phyloP scores from a whole-genome alignment of 75 land plant species.

The Picea sitchensis region DNA sequence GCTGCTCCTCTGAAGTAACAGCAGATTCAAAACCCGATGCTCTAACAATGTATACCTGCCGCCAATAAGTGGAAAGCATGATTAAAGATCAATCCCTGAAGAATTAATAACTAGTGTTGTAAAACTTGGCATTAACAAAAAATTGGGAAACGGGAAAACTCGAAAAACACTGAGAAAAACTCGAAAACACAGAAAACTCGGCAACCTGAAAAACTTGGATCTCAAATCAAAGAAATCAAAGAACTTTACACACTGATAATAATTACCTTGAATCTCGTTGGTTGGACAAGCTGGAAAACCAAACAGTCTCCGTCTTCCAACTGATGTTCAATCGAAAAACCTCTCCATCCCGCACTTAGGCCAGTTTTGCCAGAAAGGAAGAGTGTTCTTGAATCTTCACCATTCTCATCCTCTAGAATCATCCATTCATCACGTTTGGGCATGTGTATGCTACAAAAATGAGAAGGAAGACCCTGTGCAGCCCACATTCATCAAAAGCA shows the following conservation, averaged over 20 bases:
- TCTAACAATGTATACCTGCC: slow-evolving; percentile 4
- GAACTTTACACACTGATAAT: neutral
- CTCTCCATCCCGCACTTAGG: slow-evolving; percentile 66
- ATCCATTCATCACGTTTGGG: slow-evolving; percentile 35
- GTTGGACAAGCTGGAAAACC: slow-evolving; percentile 33
- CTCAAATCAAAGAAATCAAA: neutral
- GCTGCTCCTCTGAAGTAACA: neutral
- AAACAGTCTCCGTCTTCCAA: slow-evolving; percentile 53
- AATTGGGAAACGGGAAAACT: neutral
- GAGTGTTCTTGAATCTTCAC: slow-evolving; percentile 33
- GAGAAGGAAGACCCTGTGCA: slow-evolving; percentile 41
- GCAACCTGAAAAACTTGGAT: too few species aligned
- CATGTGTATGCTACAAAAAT: slow-evolving; percentile 27
- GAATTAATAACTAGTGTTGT: too few species aligned
- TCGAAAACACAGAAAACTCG: neutral
- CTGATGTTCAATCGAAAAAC: slow-evolving; percentile 43
- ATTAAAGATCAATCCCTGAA: neutral
- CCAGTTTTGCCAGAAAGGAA: slow-evolving; percentile 44
- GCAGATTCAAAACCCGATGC: neutral
- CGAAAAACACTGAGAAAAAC: neutral
- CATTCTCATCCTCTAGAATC: slow-evolving; percentile 43
- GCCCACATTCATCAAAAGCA: neutral
- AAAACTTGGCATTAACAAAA: too few species aligned
- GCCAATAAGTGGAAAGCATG: neutral
- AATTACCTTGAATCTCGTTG: slow-evolving; percentile 39